Percentiles rank a stretch among this genome's conserved stretches.
Conservation (phyloP, 1,284 basidiomycete species). For the Naganishia sp. region DNA sequence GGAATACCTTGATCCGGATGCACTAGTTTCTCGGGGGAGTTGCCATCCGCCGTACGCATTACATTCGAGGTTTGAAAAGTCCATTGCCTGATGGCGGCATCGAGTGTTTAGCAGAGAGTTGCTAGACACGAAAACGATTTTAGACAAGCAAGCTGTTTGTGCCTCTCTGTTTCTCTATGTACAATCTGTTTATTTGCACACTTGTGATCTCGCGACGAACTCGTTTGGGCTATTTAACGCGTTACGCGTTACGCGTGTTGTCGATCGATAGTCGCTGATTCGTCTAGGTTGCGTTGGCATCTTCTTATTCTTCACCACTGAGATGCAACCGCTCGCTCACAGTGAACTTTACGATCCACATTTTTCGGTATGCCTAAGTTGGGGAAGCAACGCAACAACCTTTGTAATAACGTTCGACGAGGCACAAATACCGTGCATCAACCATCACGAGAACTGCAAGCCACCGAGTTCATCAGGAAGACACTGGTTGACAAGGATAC, state of each 20-base stretch:
- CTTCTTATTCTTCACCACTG: not conserved
- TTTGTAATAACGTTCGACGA: constrained; percentile 1
- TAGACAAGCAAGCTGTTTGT: constrained; percentile 2
- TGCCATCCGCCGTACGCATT: constrained; percentile 1
- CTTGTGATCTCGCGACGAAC: not conserved
- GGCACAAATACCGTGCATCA: constrained; percentile 6
- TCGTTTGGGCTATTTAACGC: not conserved
- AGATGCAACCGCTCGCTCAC: no score
- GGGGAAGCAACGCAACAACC: constrained; percentile 7
- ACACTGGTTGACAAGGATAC: no score
- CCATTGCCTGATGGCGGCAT: constrained; percentile 1
- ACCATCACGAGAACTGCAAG: constrained; percentile 1
- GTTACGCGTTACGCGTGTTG: constrained; percentile 3
- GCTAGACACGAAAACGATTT: constrained; percentile 1
- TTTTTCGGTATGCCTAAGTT: not conserved
- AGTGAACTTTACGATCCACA: not conserved
- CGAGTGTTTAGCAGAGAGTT: constrained; percentile 1
- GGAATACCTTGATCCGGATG: constrained; percentile 4
- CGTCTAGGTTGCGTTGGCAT: not conserved
- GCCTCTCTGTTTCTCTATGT: constrained; percentile 1
- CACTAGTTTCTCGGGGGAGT: constrained; percentile 1
- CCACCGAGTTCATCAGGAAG: not conserved
- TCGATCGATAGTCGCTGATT: constrained; percentile 2
- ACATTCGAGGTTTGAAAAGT: not conserved
- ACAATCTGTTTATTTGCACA: not conserved